Evolutionary conservation across 2,329 filamentous ascomycete species (phyloP).

Genomic region (Dryadomyces quercivorus): DNA sequence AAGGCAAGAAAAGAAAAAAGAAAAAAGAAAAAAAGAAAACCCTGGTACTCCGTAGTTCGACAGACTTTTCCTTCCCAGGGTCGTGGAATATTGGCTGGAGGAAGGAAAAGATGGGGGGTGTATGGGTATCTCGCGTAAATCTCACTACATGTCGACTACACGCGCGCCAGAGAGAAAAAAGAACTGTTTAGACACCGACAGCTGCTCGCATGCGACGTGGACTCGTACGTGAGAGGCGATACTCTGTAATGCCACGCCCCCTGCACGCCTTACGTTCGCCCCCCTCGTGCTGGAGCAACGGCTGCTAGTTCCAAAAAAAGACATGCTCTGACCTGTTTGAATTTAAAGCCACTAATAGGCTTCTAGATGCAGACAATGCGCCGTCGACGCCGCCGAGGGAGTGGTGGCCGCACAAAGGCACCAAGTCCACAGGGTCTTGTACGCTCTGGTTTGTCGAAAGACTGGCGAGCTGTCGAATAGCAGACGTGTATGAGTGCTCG

Average conservation of each 20-base stretch:
- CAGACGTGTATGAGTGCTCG: no score
- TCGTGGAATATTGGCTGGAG: background rate
- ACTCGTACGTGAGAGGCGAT: background rate
- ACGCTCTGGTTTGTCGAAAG: background rate
- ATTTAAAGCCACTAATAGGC: background rate
- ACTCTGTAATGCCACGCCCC: background rate
- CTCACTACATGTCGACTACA: no score
- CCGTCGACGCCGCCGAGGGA: background rate
- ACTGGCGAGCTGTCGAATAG: no score
- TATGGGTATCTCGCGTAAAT: background rate
- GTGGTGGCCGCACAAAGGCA: background rate
- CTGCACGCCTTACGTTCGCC: background rate
- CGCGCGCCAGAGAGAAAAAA: background rate
- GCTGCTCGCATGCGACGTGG: background rate
- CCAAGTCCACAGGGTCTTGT: background rate
- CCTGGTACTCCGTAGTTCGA: background rate
- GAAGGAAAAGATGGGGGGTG: background rate
- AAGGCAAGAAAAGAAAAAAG: background rate
- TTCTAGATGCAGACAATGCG: slow-evolving; percentile 7
- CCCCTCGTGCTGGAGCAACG: background rate
- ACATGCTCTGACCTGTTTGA: background rate
- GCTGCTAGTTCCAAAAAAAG: background rate
- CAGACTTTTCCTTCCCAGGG: background rate
- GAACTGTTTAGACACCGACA: background rate
- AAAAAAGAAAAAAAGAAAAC: background rate